Conservation (phyloP, 257 asterid species). For the Solanum neorickii region DNA sequence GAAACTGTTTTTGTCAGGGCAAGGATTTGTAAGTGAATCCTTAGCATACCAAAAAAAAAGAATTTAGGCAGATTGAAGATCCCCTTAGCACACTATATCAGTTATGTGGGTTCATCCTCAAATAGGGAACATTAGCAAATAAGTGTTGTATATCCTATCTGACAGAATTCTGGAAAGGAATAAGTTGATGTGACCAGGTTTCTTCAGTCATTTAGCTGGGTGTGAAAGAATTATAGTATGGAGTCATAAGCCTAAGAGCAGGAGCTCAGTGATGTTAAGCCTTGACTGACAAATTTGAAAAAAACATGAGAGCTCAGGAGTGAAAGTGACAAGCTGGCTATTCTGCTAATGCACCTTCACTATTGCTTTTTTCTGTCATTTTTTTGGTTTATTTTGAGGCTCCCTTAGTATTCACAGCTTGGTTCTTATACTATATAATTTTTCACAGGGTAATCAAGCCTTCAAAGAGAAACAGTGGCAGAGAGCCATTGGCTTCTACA, state of each 20-base stretch:
- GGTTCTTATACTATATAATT: not conserved
- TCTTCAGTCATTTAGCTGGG: not conserved
- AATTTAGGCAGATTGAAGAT: not conserved
- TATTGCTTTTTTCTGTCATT: not conserved
- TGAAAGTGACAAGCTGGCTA: not conserved
- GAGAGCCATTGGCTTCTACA: conserved; percentile 73
- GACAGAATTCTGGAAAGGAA: not conserved
- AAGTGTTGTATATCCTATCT: not conserved
- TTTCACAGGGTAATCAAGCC: conserved; percentile 81
- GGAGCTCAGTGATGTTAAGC: not conserved
- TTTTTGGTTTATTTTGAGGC: not conserved
- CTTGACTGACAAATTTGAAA: not conserved
- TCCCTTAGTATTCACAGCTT: not conserved
- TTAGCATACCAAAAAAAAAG: not conserved
- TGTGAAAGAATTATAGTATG: not conserved
- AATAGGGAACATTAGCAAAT: not conserved
- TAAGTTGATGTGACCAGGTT: not conserved
- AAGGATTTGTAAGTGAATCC: not conserved
- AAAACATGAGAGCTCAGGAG: not conserved
- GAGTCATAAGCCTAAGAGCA: not conserved
- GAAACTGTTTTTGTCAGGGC: not conserved
- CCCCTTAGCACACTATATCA: not conserved
- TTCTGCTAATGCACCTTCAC: not conserved
- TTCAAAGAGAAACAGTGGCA: conserved; percentile 85
- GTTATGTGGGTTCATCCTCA: not conserved